phyloP scores from a whole-genome alignment of 495 filamentous ascomycete genomes.

The Trichoderma virens region DNA sequence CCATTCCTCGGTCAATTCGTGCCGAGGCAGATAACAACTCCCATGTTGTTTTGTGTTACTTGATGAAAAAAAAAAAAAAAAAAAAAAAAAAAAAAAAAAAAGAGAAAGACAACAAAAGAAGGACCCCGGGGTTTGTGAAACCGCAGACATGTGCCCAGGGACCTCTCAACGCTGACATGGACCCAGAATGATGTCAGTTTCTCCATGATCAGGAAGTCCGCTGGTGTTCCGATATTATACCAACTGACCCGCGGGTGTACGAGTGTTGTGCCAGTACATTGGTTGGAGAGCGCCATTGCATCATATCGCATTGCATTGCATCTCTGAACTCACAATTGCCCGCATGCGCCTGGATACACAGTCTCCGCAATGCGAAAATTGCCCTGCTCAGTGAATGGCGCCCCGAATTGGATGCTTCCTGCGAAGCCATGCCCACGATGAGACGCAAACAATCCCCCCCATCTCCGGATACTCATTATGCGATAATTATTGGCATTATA shows the following conservation, averaged over 20 bases:
- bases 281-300: too few species aligned
- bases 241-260: too few species aligned
- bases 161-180: background rate
- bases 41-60: background rate
- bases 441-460: background rate
- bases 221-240: background rate
- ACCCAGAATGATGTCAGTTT: background rate
- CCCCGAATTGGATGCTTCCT: background rate
- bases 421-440: background rate
- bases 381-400: too few species aligned
- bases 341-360: too few species aligned
- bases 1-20: background rate
- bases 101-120: too few species aligned
- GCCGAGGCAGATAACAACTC: background rate
- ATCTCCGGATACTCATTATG: background rate
- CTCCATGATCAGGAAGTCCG: background rate
- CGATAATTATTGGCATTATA: background rate
- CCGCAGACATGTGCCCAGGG: background rate
- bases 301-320: too few species aligned
- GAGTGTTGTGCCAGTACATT: too few species aligned
- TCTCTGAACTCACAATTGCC: too few species aligned
- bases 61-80: too few species aligned
- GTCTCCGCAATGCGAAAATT: too few species aligned
- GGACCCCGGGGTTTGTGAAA: background rate
- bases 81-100: too few species aligned